Evolutionary conservation across 1,284 basidiomycete species (phyloP), one percentile per base, ranked within the genome.

Genomic region (Violaceomyces palustris): DNA sequence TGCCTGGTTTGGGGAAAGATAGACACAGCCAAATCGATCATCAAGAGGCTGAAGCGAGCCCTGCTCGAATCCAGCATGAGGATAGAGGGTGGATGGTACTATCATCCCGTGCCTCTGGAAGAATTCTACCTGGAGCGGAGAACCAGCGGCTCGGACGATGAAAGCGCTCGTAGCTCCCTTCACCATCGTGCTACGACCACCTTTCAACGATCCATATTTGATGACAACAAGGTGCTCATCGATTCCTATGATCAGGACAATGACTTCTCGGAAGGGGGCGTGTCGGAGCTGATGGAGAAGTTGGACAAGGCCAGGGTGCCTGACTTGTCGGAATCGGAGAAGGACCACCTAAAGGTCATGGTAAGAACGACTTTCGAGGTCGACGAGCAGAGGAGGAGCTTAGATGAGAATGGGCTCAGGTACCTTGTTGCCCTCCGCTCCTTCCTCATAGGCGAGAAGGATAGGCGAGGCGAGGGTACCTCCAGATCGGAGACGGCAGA

Each of bases 301-400:
- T 75, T 94, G 6, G 83, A 88, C 62, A 76, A 77, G 6, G 67
- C 78, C 7, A 81, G 83, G 6, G 73, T 87, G 7, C 82, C 86
- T 0, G 82, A 85, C 54, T 75, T 94, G 12, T 83, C 84, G 0
- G 77, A 78, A 0, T 82, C 83, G 55, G 91, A 96, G 61, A 83
- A 86, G 42, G 82, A 83, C 0, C 83, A 87, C 53, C 79, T 96
- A 2, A 77, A 84, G 3, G 84, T 86, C 1, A 78, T 94, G 6
- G 83, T 90, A 32, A 85, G 89, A 72, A 85, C 89, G 4, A 85
- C 87, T 0, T 74, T 89, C n/a, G 87, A 93, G 86, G 84, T 87
- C 33, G 86, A 93, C 40, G 85, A 88, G 64, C 88, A 91, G 67
- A 80, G 83, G 6, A 81, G 88, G 22, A 82, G 90, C 0, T 77